phyloP scores from a whole-genome alignment of 1,284 basidiomycete genomes.

The Anthracocystis setariae region DNA sequence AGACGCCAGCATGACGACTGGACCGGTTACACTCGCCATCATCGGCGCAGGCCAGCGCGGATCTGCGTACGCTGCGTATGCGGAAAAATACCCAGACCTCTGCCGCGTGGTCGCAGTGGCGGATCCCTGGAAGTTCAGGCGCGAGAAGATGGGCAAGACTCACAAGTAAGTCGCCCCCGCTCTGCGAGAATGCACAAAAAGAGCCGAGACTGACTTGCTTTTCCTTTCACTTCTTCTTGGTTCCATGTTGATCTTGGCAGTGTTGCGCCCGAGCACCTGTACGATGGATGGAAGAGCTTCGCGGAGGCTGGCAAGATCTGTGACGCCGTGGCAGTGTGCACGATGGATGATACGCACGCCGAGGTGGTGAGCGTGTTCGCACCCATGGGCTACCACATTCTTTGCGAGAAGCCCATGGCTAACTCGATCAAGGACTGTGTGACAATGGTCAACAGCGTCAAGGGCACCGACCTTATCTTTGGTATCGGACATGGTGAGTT shows the following conservation, averaged over 20 bases:
- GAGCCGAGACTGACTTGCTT: neutral
- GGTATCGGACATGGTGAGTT: slow-evolving; percentile 27
- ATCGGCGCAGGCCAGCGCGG: slow-evolving; percentile 40
- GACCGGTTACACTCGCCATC: slow-evolving; percentile 40
- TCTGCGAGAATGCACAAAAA: too few relatives aligned
- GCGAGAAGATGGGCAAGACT: slow-evolving; percentile 39
- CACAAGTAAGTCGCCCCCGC: slow-evolving; percentile 33
- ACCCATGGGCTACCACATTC: slow-evolving; percentile 40
- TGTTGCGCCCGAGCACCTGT: slow-evolving; percentile 24
- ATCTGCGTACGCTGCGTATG: slow-evolving; percentile 40
- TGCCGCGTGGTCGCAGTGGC: slow-evolving; percentile 35
- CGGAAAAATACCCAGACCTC: slow-evolving; percentile 23
- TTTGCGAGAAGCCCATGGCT: slow-evolving; percentile 43
- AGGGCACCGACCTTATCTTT: slow-evolving; percentile 24
- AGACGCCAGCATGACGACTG: slow-evolving; percentile 23
- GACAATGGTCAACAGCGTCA: slow-evolving; percentile 32
- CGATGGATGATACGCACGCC: slow-evolving; percentile 44
- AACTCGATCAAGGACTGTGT: slow-evolving; percentile 46
- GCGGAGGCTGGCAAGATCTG: slow-evolving; percentile 34
- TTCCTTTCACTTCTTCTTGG: too few relatives aligned
- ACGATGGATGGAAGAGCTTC: slow-evolving; percentile 39
- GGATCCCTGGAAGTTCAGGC: slow-evolving; percentile 39
- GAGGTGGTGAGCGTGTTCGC: slow-evolving; percentile 35
- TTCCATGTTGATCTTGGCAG: neutral
- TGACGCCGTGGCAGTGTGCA: slow-evolving; percentile 39